phyloP scores from a whole-genome alignment of 2,329 filamentous ascomycete genomes.

The Graphium sp. region DNA sequence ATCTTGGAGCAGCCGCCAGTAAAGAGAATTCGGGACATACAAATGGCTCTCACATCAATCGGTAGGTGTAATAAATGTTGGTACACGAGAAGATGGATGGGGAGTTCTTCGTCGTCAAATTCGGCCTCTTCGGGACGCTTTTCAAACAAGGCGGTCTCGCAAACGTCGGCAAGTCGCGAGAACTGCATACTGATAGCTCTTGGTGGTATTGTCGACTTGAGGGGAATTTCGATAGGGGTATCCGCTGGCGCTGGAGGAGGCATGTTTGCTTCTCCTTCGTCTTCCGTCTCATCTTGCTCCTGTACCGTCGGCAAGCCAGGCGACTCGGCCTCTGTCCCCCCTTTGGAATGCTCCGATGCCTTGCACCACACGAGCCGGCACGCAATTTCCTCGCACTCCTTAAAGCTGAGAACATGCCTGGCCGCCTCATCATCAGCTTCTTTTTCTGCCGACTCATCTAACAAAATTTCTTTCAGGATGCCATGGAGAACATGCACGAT shows the following conservation, averaged over 20 bases:
- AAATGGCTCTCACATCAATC: conserved; percentile 65
- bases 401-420: conserved; percentile 40
- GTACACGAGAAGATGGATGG: conserved; percentile 63
- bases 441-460: conserved; percentile 8
- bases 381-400: conserved; percentile 67
- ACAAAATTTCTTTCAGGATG: conserved; percentile 32
- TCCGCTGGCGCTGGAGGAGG: conserved; percentile 4
- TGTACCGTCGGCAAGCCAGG: conserved; percentile 30
- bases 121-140: conserved; percentile 28
- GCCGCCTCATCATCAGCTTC: conserved; percentile 12
- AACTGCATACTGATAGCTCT: conserved; percentile 50
- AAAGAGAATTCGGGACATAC: conserved; percentile 80
- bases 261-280: conserved; percentile 8
- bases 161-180: conserved; percentile 52
- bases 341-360: conserved; percentile 11
- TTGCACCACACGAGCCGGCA: conserved; percentile 64
- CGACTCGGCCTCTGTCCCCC: conserved; percentile 2
- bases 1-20: conserved; percentile 67
- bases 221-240: conserved; percentile 20
- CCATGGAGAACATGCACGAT: conserved; percentile 55
- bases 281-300: conserved; percentile 37
- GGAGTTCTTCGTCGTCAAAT: conserved; percentile 76
- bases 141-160: conserved; percentile 60
- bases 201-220: conserved; percentile 29
- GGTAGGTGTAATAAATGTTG: conserved; percentile 58